Conservation (phyloP, 148 eudicot species). For the Fagopyrum tataricum region DNA sequence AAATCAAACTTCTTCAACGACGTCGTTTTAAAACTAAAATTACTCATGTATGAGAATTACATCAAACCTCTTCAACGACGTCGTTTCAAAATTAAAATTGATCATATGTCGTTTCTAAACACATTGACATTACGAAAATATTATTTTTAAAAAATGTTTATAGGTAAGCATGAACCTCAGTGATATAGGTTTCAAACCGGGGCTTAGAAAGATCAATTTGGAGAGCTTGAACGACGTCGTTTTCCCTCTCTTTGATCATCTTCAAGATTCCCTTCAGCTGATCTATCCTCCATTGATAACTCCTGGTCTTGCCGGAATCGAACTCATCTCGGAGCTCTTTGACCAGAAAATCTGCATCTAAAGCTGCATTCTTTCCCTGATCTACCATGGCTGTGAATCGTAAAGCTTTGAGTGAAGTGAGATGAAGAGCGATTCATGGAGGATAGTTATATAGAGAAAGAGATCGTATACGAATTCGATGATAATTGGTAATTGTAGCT, state of each 20-base stretch:
- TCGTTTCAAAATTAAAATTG: too few relatives aligned
- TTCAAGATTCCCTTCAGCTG: conserved; percentile 37
- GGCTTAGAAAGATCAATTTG: conserved; percentile 53
- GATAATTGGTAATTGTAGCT: neutral
- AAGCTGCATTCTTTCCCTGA: conserved; percentile 21
- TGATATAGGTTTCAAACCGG: conserved; percentile 37
- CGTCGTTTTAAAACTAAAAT: too few relatives aligned
- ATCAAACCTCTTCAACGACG: too few relatives aligned
- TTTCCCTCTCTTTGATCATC: conserved; percentile 40
- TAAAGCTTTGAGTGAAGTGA: neutral
- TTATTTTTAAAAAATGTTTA: too few relatives aligned
- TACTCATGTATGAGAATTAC: too few relatives aligned
- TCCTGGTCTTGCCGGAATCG: conserved; percentile 42
- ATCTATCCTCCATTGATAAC: conserved; percentile 45
- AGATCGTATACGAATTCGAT: neutral
- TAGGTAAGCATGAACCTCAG: conserved; percentile 37
- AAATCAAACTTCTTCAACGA: too few relatives aligned
- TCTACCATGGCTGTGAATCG: conserved; percentile 9
- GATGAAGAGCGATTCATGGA: neutral
- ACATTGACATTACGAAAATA: too few relatives aligned
- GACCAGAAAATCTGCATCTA: conserved; percentile 37
- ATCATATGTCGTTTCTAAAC: too few relatives aligned
- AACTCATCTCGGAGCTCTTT: conserved; percentile 40
- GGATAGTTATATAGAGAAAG: neutral
- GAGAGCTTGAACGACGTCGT: conserved; percentile 45